Percentiles rank a stretch among this genome's conserved stretches.
Evolutionary conservation across 1,284 basidiomycete genomes (phyloP).

Genomic region (Sanghuangporus weigelae): DNA sequence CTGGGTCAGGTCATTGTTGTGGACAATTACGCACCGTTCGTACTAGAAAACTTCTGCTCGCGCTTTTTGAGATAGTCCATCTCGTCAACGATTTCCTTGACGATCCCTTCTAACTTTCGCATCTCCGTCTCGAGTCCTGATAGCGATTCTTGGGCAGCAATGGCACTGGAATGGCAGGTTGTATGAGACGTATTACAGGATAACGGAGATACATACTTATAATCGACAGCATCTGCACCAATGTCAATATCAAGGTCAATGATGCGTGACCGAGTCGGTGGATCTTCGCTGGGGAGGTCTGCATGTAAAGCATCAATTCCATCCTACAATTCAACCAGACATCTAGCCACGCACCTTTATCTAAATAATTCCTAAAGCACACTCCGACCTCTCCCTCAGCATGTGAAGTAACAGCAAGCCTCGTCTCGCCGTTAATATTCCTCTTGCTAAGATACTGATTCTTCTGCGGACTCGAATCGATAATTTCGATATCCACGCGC

Average conservation of each 20-base stretch:
- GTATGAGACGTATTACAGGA: not conserved
- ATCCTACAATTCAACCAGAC: not conserved
- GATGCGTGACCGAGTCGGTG: slow-evolving; percentile 50
- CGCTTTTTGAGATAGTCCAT: slow-evolving; percentile 88
- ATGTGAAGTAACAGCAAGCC: slow-evolving; percentile 93
- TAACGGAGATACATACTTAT: slow-evolving; percentile 62
- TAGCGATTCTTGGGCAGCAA: slow-evolving; percentile 96
- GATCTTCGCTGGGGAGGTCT: slow-evolving; percentile 44
- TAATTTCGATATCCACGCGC: slow-evolving; percentile 88
- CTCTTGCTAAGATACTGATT: slow-evolving; percentile 92
- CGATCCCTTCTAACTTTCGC: slow-evolving; percentile 92
- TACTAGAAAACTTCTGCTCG: slow-evolving; percentile 86
- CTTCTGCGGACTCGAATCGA: slow-evolving; percentile 83
- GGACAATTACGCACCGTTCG: slow-evolving; percentile 70
- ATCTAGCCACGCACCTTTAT: slow-evolving; percentile 51
- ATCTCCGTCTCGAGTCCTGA: slow-evolving; percentile 97
- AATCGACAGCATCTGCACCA: slow-evolving; percentile 97
- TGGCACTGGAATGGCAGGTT: slow-evolving; percentile 56
- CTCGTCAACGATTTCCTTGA: slow-evolving; percentile 94
- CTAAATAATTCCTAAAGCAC: slow-evolving; percentile 82
- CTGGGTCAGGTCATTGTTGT: slow-evolving; percentile 1
- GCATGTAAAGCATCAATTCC: not conserved
- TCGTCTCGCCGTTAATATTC: slow-evolving; percentile 84
- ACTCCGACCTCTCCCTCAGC: slow-evolving; percentile 93
- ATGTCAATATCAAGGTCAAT: slow-evolving; percentile 97